These are phyloP conservation scores for Diaporthe citriasiana DNA, from an alignment of 2,329 filamentous ascomycete species.

Conservation along the genomic window DNA sequence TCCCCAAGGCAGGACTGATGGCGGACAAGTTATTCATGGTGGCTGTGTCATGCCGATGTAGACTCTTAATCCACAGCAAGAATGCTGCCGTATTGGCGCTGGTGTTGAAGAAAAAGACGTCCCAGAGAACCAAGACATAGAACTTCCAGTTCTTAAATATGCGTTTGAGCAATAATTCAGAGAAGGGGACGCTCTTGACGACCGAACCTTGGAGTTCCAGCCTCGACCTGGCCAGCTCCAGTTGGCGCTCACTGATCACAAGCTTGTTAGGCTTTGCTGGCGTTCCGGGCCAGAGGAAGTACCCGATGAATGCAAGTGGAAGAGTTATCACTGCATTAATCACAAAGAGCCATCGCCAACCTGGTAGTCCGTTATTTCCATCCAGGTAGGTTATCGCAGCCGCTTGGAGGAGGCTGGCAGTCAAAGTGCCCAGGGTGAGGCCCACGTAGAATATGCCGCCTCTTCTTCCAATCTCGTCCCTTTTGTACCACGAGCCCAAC, in stretches of 20 bases:
- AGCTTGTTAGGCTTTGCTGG: constrained; percentile 53
- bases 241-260: constrained; percentile 51
- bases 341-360: constrained; percentile 42
- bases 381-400: constrained; percentile 39
- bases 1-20: constrained; percentile 67
- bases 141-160: constrained; percentile 61
- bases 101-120: constrained; percentile 71
- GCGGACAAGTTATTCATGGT: constrained; percentile 66
- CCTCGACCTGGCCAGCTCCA: constrained; percentile 51
- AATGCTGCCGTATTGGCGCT: constrained; percentile 62
- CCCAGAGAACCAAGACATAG: constrained; percentile 64
- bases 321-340: constrained; percentile 64
- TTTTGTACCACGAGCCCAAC: constrained; percentile 41
- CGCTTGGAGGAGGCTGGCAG: constrained; percentile 41
- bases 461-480: constrained; percentile 39
- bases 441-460: constrained; percentile 51
- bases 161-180: constrained; percentile 48
- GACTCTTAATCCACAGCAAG: constrained; percentile 70
- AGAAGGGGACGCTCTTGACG: constrained; percentile 45
- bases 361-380: constrained; percentile 32
- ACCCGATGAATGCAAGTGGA: constrained; percentile 63
- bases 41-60: constrained; percentile 61
- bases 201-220: constrained; percentile 44
- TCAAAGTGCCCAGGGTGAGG: constrained; percentile 39
- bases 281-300: constrained; percentile 56